These are phyloP conservation scores for Trypanosoma avium DNA, from an alignment of 208 protist genomes.

Conservation along the genomic window DNA sequence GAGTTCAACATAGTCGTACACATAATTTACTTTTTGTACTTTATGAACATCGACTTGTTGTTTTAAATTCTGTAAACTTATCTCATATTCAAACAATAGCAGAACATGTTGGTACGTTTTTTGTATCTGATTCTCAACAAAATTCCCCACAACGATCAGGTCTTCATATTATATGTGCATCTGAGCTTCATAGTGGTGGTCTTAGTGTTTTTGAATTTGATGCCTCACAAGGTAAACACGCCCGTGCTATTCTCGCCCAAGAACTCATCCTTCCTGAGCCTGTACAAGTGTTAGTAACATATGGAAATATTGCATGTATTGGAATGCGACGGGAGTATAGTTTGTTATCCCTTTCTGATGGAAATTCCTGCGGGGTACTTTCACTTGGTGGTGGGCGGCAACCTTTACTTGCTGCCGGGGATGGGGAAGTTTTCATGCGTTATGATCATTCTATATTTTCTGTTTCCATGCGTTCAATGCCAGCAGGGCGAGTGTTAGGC, in stretches of 20 bases:
- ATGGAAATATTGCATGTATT: conserved; percentile 55
- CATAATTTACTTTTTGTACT: conserved; percentile 67
- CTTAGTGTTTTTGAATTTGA: conserved; percentile 47
- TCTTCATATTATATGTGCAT: conserved; percentile 35
- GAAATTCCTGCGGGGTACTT: conserved; percentile 56
- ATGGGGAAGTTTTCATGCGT: conserved; percentile 47
- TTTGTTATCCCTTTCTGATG: conserved; percentile 53
- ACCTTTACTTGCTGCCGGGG: conserved; percentile 29
- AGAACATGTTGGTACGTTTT: conserved; percentile 37
- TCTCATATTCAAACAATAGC: conserved; percentile 29
- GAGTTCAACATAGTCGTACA: conserved; percentile 70
- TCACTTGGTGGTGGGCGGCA: conserved; percentile 30
- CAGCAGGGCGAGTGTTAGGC: conserved; percentile 19
- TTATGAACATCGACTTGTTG: conserved; percentile 41
- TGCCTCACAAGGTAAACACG: conserved; percentile 16
- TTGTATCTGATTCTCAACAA: conserved; percentile 32
- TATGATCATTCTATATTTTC: conserved; percentile 41
- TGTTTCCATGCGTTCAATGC: conserved; percentile 34
- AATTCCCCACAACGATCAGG: conserved; percentile 15
- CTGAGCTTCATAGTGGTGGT: conserved; percentile 27
- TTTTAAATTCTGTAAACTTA: conserved; percentile 25
- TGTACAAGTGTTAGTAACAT: conserved; percentile 41
- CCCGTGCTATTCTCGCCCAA: conserved; percentile 24
- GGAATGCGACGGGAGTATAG: conserved; percentile 66
- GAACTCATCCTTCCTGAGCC: conserved; percentile 57